Conservation (phyloP, 495 filamentous ascomycete species). For the Massariosphaeria phaeospora region DNA sequence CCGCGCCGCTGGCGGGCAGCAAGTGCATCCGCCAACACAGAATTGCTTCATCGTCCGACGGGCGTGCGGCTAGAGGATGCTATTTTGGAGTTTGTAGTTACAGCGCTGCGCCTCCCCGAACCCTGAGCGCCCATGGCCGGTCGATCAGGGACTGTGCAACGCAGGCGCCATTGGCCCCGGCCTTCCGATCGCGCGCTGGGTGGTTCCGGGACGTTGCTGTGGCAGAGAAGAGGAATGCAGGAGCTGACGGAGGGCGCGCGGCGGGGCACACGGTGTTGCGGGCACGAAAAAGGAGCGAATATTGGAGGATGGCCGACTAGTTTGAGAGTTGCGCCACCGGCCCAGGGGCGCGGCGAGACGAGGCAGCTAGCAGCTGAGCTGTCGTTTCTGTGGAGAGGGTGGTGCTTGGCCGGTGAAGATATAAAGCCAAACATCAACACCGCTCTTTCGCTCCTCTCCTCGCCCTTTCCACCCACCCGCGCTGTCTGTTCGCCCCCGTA, state of each 20-base stretch:
- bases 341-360: neutral
- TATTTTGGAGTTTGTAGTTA: conserved; percentile 24
- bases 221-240: conserved; percentile 6
- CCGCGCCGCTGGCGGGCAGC: too few species aligned
- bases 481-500: neutral
- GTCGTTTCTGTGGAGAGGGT: conserved; percentile 10
- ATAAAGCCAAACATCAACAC: conserved; percentile 32
- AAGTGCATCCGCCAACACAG: too few species aligned
- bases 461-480: neutral
- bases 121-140: conserved; percentile 9
- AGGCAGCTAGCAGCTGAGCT: conserved; percentile 22
- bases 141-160: conserved; percentile 8
- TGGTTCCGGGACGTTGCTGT: too few species aligned
- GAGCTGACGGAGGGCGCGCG: neutral
- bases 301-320: conserved; percentile 18
- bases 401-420: conserved; percentile 24
- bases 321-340: conserved; percentile 21
- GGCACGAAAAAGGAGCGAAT: conserved; percentile 15
- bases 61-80: conserved; percentile 17
- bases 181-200: too few species aligned
- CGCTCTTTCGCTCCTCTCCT: conserved; percentile 17
- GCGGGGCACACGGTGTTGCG: neutral
- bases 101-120: conserved; percentile 24
- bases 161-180: neutral
- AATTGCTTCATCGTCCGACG: too few species aligned